Evolutionary conservation across 805 yeast species (phyloP).

Genomic region (Dipodascopsis uninucleata): DNA sequence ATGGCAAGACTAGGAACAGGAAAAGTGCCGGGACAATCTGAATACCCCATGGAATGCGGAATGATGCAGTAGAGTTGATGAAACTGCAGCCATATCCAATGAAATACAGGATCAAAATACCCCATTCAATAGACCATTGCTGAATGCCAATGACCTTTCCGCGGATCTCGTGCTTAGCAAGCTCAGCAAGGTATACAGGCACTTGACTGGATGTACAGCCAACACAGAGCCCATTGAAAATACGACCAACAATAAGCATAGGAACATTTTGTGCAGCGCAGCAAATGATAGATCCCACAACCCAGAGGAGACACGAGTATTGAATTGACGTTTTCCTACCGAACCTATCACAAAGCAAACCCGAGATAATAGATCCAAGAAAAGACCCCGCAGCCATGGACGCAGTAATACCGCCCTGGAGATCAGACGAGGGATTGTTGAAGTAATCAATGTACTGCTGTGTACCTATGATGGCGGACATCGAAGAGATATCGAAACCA

Average conservation of each 20-base stretch:
- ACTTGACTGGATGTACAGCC: constrained; percentile 44
- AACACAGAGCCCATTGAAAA: constrained; percentile 67
- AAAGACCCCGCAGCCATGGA: constrained; percentile 66
- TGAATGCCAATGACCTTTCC: constrained; percentile 35
- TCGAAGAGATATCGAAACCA: constrained; percentile 65
- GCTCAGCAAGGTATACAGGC: constrained; percentile 22
- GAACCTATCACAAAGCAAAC: constrained; percentile 29
- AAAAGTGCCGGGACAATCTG: constrained; percentile 51
- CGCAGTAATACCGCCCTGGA: constrained; percentile 63
- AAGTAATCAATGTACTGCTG: constrained; percentile 46
- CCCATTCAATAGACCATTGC: constrained; percentile 57
- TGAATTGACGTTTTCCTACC: constrained; percentile 23
- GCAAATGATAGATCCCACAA: constrained; percentile 18
- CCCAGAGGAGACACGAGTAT: constrained; percentile 11
- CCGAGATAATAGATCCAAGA: constrained; percentile 53
- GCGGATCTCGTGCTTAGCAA: constrained; percentile 13
- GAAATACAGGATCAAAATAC: constrained; percentile 55
- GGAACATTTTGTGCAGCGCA: constrained; percentile 40
- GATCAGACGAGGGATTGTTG: constrained; percentile 46
- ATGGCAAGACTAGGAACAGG: constrained; percentile 42
- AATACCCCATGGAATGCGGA: constrained; percentile 63
- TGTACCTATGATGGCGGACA: constrained; percentile 53
- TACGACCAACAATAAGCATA: constrained; percentile 66
- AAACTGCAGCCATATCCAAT: constrained; percentile 45
- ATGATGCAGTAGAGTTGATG: constrained; percentile 47